Evolutionary conservation across 2,329 filamentous ascomycete species (phyloP).

Genomic region (Clarireedia sp.): DNA sequence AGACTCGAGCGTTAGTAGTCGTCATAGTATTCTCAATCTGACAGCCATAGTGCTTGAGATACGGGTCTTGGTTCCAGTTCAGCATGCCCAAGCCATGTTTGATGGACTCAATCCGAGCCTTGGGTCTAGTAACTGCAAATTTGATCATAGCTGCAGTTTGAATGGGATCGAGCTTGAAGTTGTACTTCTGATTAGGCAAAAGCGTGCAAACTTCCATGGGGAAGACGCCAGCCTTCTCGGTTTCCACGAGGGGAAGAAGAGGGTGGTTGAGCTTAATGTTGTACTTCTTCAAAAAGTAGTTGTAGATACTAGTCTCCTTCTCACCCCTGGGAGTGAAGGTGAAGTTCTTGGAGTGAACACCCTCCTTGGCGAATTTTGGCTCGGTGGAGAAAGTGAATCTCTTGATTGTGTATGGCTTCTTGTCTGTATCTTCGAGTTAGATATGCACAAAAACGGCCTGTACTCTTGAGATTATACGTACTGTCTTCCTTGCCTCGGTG

Average conservation of each 20-base stretch:
- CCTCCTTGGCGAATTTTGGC: constrained; percentile 35
- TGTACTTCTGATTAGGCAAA: constrained; percentile 49
- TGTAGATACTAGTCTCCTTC: constrained; percentile 33
- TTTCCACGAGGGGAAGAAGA: constrained; percentile 49
- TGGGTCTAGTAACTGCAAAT: constrained; percentile 75
- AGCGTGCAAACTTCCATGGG: constrained; percentile 54
- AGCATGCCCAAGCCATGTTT: constrained; percentile 58
- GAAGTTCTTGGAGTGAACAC: constrained; percentile 43
- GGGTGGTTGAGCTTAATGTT: constrained; percentile 39
- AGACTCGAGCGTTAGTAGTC: constrained; percentile 59
- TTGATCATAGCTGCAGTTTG: constrained; percentile 82
- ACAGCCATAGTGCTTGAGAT: constrained; percentile 67
- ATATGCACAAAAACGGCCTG: neutral
- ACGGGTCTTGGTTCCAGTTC: constrained; percentile 59
- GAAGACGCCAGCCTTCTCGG: constrained; percentile 45
- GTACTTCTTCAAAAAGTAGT: constrained; percentile 53
- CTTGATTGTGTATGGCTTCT: constrained; percentile 45
- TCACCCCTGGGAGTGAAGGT: constrained; percentile 46
- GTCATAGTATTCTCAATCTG: constrained; percentile 58
- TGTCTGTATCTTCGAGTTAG: constrained; percentile 22
- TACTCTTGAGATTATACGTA: constrained; percentile 6
- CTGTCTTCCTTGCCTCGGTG: constrained; percentile 42
- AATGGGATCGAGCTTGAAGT: constrained; percentile 49
- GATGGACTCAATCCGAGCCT: constrained; percentile 60
- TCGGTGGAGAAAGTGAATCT: constrained; percentile 37